A percentile compares a stretch with the other conserved stretches of the same genome.
phyloP scores from a whole-genome alignment of 2,329 filamentous ascomycete genomes.

The Aureobasidium sp. region DNA sequence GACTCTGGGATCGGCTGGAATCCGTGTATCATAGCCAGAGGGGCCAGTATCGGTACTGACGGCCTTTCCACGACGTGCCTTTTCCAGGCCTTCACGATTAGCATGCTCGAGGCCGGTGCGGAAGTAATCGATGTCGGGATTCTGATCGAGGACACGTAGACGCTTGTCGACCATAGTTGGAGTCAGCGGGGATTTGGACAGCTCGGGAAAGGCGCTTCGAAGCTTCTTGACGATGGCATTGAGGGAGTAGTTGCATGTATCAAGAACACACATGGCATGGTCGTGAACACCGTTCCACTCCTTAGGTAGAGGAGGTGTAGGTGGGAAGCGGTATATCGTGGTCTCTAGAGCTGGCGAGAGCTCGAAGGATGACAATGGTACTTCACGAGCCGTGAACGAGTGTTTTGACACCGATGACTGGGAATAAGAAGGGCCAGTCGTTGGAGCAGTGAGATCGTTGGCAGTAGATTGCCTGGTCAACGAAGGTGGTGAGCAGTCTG shows the following conservation, averaged over 20 bases:
- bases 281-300: slow-evolving; percentile 28
- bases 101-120: slow-evolving; percentile 17
- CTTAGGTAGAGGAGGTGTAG: slow-evolving; percentile 25
- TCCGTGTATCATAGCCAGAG: slow-evolving; percentile 2
- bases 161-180: slow-evolving; percentile 30
- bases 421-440: not conserved
- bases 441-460: not conserved
- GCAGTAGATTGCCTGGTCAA: not conserved
- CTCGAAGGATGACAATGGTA: not conserved
- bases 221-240: slow-evolving; percentile 26
- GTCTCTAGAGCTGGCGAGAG: not conserved
- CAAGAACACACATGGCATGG: slow-evolving; percentile 30
- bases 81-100: not conserved
- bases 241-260: slow-evolving; percentile 26
- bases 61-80: slow-evolving; percentile 4
- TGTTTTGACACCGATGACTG: not conserved
- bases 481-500: not conserved
- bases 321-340: not conserved
- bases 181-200: slow-evolving; percentile 24
- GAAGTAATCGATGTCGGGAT: slow-evolving; percentile 29
- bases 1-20: not conserved
- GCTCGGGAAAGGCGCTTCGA: slow-evolving; percentile 25
- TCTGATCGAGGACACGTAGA: slow-evolving; percentile 30
- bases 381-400: not conserved
- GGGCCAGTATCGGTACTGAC: not conserved